Base-by-base conservation (phyloP, 2,329 filamentous ascomycete genomes). In the Aspergillus quadrilineatus region DNA sequence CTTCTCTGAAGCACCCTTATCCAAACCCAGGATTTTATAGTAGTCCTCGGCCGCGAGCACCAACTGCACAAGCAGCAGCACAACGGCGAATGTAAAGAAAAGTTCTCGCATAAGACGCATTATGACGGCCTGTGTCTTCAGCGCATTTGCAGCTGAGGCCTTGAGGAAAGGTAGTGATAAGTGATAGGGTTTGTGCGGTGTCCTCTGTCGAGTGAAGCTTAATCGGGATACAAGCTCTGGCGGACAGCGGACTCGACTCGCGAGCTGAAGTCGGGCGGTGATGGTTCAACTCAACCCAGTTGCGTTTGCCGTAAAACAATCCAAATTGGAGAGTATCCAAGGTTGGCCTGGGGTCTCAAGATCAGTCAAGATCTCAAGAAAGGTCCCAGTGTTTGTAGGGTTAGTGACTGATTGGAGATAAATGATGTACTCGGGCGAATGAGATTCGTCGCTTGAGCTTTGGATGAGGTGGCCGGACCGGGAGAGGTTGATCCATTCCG, bases 1-100 rank as follows among this genome's bases (percentile, higher is more conserved):
- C 68, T 87, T 87, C 53, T 96, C 92, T 46, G 85, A 87, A 14
- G 93, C 93, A 58, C 87, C 81, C 68, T 85, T 91, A 68, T 88
- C 84, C 61, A 99, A 77, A 53, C 89, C 91, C 28, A 99, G 85
- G 57, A 96, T 77, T 86, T 96, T 78, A 61, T 79, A 79, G 61
- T 77, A 78, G 58, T 80, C 78, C 60, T 79, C 76, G 6, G 71
- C 71, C 48, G 74, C 76, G 43, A 78, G 56, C 47, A 69, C 65
- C 15, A 75, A 62, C n/a, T 73, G 70, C 26, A 77, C 63, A 47
- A 77, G 59, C 34, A 76, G 65, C 10, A 77, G 58, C 10, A 68
- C 69, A 46, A 77, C 34, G 22, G 63, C 67, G 37, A 74, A 30
- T 4, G 73, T 47, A 14, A 76, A 60, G 6, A 66, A 65, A 54